Conservation (phyloP, 441 rosid species). For the Macaranga tanarius region DNA sequence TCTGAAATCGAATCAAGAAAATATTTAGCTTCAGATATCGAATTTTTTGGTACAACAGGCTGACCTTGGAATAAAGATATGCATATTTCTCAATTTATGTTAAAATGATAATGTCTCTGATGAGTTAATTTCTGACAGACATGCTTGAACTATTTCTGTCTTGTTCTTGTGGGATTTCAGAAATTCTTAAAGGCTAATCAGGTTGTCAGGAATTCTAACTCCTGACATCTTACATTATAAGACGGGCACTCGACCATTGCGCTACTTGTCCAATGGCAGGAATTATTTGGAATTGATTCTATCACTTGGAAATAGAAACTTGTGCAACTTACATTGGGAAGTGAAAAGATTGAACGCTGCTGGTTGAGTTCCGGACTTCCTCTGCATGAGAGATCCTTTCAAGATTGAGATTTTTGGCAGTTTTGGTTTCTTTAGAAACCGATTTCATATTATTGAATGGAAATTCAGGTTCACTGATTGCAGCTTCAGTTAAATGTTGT, state of each 20-base stretch:
- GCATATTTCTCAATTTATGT: background rate
- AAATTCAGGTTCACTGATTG: conserved; percentile 3
- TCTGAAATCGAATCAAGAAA: conserved; percentile 21
- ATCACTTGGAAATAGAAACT: background rate
- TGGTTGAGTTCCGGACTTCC: conserved; percentile 31
- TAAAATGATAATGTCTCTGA: background rate
- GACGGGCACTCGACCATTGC: too few relatives aligned
- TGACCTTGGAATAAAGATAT: background rate
- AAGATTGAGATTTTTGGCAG: conserved; percentile 1
- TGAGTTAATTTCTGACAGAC: background rate
- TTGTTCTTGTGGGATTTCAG: too few relatives aligned
- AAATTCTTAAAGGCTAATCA: too few relatives aligned
- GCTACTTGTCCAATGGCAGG: too few relatives aligned
- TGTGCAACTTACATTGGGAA: conserved; percentile 63
- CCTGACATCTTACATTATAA: too few relatives aligned
- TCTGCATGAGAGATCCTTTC: conserved; percentile 25
- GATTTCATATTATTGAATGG: background rate
- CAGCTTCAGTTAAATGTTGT: conserved; percentile 10
- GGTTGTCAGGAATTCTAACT: too few relatives aligned
- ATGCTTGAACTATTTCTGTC: too few relatives aligned
- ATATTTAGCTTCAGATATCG: background rate
- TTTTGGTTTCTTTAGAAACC: background rate
- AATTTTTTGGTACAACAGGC: background rate
- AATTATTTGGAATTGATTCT: too few relatives aligned
- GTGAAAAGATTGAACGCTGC: conserved; percentile 62